Evolutionary conservation across 2,329 filamentous ascomycete species (phyloP), one percentile per base, ranked within the genome.

Genomic region (Aspergillus aculeatinus): DNA sequence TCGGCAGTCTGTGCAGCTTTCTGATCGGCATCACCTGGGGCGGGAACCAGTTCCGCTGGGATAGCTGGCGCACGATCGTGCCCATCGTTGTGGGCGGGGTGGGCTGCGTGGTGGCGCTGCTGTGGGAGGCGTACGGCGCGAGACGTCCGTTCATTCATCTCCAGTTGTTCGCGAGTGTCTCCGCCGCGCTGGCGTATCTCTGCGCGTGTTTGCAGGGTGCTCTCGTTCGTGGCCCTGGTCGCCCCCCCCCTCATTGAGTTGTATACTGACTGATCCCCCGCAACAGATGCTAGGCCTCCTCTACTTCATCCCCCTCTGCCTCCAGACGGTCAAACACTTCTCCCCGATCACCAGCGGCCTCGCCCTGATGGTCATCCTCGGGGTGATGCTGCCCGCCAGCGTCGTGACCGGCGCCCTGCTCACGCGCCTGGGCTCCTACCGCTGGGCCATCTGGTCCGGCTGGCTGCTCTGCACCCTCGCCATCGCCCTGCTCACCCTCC

Each of bases 1-100:
- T 59, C 19, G 42, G 58, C 12, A 56, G 55, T n/a, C 31, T 62
- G 1, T 53, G 58, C 2, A 52, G 54, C 48, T 55, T 67, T 14
- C 53, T 68, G 14, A 55, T 66, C 25, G 58, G 60, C 9, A 51
- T 65, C 2, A 65, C 62, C 12, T 66, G 66, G 67, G 66, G 58
- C 14, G 61, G 64, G 14, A 61, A 61, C n/a, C 60, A 59, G 19
- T 67, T 64, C 67, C 65, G 79, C 0, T 89, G 86, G 86, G 70
- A 74, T 23, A 83, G 79, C 3, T 86, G 82, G 78, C 77, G 79
- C 4, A 84, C 82, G 0, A 74, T 89, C 2, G 76, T 85, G 2
- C 85, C 85, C 0, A 72, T 89, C n/a, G 66, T 84, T 2, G 31
- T 87, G 10, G 85, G 85, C 2, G 63, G 76, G 0, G 67, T 74